Evolutionary conservation across 495 filamentous ascomycete genomes (phyloP).

Genomic region (Xylaria venustula): DNA sequence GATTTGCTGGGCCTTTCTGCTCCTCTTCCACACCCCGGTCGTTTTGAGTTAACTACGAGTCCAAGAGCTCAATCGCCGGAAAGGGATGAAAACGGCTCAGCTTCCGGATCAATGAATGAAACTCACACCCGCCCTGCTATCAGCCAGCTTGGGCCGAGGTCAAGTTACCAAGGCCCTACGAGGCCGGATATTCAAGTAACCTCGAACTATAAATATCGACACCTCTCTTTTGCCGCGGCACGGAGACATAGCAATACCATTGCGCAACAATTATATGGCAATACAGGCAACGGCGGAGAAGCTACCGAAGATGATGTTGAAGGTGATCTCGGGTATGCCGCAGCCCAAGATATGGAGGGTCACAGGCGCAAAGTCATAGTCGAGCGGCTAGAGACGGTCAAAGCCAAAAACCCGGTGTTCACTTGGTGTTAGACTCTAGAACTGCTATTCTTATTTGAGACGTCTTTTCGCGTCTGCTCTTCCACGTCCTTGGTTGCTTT

Average conservation of each 20-base stretch:
- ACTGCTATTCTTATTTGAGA: not conserved
- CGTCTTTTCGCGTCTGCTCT: not conserved
- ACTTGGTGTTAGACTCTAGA: constrained; percentile 81
- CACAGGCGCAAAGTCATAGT: constrained; percentile 92
- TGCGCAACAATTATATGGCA: constrained; percentile 42
- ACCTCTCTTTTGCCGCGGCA: constrained; percentile 7
- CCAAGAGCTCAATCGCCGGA: constrained; percentile 32
- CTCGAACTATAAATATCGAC: constrained; percentile 1
- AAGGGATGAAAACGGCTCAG: constrained; percentile 10
- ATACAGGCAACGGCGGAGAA: constrained; percentile 29
- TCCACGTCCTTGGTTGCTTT: not conserved
- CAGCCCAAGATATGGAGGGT: constrained; percentile 88
- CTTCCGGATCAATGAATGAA: constrained; percentile 4
- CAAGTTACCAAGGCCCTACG: constrained; percentile 38
- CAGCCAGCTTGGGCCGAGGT: constrained; percentile 9
- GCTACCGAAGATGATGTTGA: constrained; percentile 76
- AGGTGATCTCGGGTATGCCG: constrained; percentile 91
- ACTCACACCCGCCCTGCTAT: constrained; percentile 8
- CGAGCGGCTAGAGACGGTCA: constrained; percentile 90
- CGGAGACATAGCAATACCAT: constrained; percentile 39
- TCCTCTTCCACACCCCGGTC: constrained; percentile 74
- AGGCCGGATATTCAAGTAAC: constrained; percentile 9
- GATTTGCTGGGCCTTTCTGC: constrained; percentile 73
- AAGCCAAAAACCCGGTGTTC: constrained; percentile 92
- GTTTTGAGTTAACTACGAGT: constrained; percentile 72